Base-by-base conservation (phyloP, 495 filamentous ascomycete species). In the Xylaria nigripes region DNA sequence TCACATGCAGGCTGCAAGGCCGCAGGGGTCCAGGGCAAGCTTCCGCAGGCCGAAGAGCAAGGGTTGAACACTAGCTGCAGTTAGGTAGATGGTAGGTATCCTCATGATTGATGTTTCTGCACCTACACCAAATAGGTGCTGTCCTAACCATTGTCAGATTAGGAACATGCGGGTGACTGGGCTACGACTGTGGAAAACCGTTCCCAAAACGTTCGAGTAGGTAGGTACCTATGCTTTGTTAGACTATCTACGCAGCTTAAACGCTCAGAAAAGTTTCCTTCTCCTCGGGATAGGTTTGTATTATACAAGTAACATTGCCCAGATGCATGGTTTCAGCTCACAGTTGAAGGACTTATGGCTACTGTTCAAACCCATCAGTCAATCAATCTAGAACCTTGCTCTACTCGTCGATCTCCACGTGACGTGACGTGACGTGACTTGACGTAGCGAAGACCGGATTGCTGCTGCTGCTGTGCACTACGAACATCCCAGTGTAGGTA, bases 41-140 rank as follows among this genome's bases (percentile, higher is more conserved):
- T 54, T 54, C 51, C 51, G 51, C 51, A 36, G 48, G 51, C 51
- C 51, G 51, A 48, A 48, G 41, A 42, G 44, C 36, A 40, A 40
- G 36, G 36, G 36, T 16, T 18, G 9, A 9, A 29, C 4, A 4
- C 25, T 29, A 9, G 25, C 3, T 29, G 25, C 25, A 29, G 25
- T 29, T 29, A 29, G 25, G 25, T 15, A 10, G 6, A 15, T 10
- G 7, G 2, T 13, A 13, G 2, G 13, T 6, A 34, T 34, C 12
- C 6, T 34, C 15, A 15, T 18, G 18, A 5, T 18, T 40, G 3
- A 2, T 19, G 2, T 4, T 40, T 13, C 36, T 40, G n/a, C 18
- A 12, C 12, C 36, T 40, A 12, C 36, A 40, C 36, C 36, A 18
- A 40, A 40, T 40, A 4, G 36, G 36, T 40, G 5, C 12, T 18